These are phyloP conservation scores for Cercophora newfieldiana DNA, from an alignment of 495 filamentous ascomycete species.

Conservation along the genomic window DNA sequence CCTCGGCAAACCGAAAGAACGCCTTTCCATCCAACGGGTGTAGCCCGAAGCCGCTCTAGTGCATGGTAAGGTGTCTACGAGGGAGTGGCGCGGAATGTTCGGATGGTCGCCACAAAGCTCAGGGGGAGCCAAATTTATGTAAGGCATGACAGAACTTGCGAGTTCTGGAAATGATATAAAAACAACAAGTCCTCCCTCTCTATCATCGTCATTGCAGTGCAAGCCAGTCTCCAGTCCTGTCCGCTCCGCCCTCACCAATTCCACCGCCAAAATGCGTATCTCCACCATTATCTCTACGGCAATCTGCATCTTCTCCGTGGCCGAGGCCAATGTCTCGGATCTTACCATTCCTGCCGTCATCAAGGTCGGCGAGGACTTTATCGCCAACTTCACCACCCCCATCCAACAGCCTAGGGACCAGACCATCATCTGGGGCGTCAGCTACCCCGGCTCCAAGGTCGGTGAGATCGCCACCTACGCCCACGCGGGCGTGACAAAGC, in stretches of 20 bases:
- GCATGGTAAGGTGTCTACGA: background rate
- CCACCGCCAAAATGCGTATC: background rate
- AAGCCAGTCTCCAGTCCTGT: background rate
- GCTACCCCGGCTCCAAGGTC: background rate
- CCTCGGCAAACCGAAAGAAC: background rate
- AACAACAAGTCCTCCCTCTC: background rate
- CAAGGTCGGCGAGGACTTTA: background rate
- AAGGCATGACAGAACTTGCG: background rate
- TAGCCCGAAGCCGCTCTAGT: background rate
- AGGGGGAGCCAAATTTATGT: background rate
- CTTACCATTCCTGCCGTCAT: constrained; percentile 2
- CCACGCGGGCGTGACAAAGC: background rate
- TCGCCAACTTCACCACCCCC: background rate
- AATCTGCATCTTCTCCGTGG: background rate
- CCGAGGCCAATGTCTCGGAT: background rate
- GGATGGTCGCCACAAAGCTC: background rate
- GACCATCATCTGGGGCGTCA: background rate
- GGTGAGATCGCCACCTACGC: background rate
- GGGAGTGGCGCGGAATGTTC: background rate
- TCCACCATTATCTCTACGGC: background rate
- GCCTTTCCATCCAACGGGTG: background rate
- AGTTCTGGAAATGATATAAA: background rate
- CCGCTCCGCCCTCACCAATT: background rate
- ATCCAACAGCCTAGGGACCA: background rate
- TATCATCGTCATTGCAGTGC: background rate